Conservation (phyloP, 495 filamentous ascomycete species). For the Penicilliopsis zonata region DNA sequence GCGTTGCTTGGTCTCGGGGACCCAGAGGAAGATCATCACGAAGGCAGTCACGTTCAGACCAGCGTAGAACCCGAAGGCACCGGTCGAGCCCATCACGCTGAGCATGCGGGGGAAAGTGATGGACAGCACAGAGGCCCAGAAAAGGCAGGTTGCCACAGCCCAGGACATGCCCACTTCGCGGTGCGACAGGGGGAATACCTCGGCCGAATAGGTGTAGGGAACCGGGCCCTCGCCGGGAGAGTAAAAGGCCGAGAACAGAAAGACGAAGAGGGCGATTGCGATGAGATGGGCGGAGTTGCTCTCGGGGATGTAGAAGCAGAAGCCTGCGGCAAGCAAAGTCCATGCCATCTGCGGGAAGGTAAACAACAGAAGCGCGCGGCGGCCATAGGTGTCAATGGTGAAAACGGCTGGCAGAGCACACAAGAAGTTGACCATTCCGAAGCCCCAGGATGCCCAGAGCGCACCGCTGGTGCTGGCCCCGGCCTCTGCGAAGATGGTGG, state of each 20-base stretch:
- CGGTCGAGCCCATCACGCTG: slow-evolving; percentile 37
- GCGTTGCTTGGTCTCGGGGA: slow-evolving; percentile 70
- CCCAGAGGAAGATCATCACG: slow-evolving; percentile 58
- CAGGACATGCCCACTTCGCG: slow-evolving; percentile 64
- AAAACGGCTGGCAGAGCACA: slow-evolving; percentile 75
- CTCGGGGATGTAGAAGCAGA: slow-evolving; percentile 40
- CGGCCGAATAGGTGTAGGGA: slow-evolving; percentile 64
- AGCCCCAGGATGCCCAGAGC: slow-evolving; percentile 64
- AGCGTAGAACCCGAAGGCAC: slow-evolving; percentile 39
- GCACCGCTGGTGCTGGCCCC: slow-evolving; percentile 45
- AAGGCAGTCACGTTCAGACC: slow-evolving; percentile 58
- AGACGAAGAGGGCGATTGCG: slow-evolving; percentile 51
- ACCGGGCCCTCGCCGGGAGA: slow-evolving; percentile 61
- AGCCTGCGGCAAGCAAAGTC: slow-evolving; percentile 60
- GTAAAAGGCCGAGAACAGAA: slow-evolving; percentile 56
- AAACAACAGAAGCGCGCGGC: slow-evolving; percentile 63
- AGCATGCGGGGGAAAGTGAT: slow-evolving; percentile 62
- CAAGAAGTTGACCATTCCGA: slow-evolving; percentile 71
- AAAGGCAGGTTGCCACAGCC: slow-evolving; percentile 60
- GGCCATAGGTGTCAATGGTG: slow-evolving; percentile 79
- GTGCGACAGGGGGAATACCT: slow-evolving; percentile 69
- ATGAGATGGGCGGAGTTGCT: slow-evolving; percentile 31
- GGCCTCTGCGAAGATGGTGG: slow-evolving; percentile 57
- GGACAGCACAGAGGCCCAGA: slow-evolving; percentile 61
- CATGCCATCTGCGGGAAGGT: slow-evolving; percentile 81